Conservation (phyloP, 768 basidiomycete genomes). For the Phylloporus rhodoxanthus region DNA sequence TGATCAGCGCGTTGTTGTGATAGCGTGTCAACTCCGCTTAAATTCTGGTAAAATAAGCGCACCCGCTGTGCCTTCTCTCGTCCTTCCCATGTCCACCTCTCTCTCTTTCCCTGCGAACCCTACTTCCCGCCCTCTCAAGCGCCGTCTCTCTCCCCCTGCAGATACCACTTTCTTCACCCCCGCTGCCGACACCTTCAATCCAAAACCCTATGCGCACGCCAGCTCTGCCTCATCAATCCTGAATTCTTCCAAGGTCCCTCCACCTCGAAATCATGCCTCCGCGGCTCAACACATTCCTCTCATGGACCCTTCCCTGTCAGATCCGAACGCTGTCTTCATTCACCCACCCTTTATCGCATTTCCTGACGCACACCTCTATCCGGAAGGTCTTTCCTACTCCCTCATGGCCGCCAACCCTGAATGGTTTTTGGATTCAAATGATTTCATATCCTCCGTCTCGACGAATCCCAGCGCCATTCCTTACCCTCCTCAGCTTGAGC, state of each 20-base stretch:
- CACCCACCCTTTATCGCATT: conserved; percentile 69
- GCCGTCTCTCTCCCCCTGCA: conserved; percentile 41
- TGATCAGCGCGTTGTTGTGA: conserved; percentile 35
- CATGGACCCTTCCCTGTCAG: conserved; percentile 65
- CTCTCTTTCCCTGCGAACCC: not conserved
- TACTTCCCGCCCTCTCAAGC: conserved; percentile 38
- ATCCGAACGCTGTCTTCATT: conserved; percentile 62
- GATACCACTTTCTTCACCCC: conserved; percentile 57
- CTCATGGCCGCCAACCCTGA: conserved; percentile 70
- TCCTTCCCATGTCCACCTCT: conserved; percentile 18
- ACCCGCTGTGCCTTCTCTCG: conserved; percentile 13
- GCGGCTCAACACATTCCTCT: conserved; percentile 44
- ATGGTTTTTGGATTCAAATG: conserved; percentile 71
- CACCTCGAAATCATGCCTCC: conserved; percentile 28
- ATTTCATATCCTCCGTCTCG: conserved; percentile 49
- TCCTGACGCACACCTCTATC: conserved; percentile 53
- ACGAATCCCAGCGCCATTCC: conserved; percentile 50
- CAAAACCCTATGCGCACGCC: conserved; percentile 54
- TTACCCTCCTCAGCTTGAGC: conserved; percentile 74
- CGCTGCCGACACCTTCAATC: conserved; percentile 59
- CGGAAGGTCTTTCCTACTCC: conserved; percentile 66
- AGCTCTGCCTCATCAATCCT: conserved; percentile 17
- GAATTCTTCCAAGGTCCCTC: conserved; percentile 23
- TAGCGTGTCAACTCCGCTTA: conserved; percentile 42
- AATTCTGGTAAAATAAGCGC: conserved; percentile 31